Percentiles rank a stretch among this genome's conserved stretches.
Conservation (phyloP, 257 asterid species). For the Solanum commersonii region DNA sequence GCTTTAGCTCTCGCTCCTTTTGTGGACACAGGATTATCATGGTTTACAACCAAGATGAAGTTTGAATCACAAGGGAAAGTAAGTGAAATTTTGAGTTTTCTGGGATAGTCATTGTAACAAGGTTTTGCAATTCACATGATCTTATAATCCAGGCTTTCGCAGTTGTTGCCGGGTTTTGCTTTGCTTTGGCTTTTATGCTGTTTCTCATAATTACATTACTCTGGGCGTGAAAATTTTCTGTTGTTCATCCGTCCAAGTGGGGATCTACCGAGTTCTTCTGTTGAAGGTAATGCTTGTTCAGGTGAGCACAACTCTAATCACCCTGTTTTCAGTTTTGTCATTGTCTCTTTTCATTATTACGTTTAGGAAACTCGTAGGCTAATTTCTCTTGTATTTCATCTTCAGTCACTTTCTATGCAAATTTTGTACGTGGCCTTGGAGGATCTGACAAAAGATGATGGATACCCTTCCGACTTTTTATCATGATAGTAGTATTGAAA, state of each 20-base stretch:
- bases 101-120: background rate
- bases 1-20: constrained; percentile 91
- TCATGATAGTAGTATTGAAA: background rate
- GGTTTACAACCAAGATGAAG: constrained; percentile 68
- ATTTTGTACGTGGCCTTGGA: background rate
- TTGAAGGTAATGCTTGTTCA: background rate
- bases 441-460: background rate
- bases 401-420: background rate
- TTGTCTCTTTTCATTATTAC: background rate
- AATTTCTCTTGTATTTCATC: background rate
- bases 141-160: constrained; percentile 43
- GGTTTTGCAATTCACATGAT: background rate
- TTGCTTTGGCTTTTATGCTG: constrained; percentile 60
- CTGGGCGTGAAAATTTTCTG: constrained; percentile 36
- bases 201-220: constrained; percentile 61
- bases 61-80: constrained; percentile 77
- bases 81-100: constrained; percentile 2
- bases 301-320: background rate
- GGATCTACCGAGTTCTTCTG: background rate
- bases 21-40: constrained; percentile 70
- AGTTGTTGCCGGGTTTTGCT: constrained; percentile 58
- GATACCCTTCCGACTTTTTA: background rate
- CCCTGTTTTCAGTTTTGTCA: background rate
- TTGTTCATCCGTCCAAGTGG: background rate
- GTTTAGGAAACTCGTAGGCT: background rate